Conservation (phyloP, 768 basidiomycete genomes). For the Galerina marginata region DNA sequence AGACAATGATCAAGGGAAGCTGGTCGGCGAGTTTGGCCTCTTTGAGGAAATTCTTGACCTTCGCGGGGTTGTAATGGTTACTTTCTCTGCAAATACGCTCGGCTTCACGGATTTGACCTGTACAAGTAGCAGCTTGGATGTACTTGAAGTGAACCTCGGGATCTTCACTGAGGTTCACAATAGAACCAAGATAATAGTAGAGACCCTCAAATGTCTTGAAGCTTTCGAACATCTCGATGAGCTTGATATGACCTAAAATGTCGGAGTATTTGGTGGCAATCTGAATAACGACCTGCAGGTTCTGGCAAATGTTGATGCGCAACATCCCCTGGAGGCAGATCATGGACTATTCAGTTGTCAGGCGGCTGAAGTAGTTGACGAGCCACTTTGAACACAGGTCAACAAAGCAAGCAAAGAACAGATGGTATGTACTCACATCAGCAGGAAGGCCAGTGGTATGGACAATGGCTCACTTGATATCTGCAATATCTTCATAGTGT, state of each 20-base stretch:
- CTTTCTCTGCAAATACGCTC: constrained; percentile 98
- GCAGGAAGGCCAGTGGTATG: constrained; percentile 84
- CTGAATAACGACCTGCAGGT: constrained; percentile 94
- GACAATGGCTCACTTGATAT: constrained; percentile 98
- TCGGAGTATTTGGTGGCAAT: constrained; percentile 99
- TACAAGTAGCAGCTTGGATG: constrained; percentile 97
- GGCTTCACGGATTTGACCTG: constrained; percentile 97
- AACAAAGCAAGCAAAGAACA: constrained; percentile 8
- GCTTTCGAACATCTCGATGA: constrained; percentile 98
- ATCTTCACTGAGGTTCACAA: constrained; percentile 96
- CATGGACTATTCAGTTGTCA: constrained; percentile 98
- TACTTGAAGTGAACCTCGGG: constrained; percentile 99
- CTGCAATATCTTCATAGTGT: constrained; percentile 97
- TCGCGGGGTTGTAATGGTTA: constrained; percentile 97
- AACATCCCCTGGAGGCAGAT: constrained; percentile 98
- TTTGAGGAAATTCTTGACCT: constrained; percentile 99
- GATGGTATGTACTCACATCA: constrained; percentile 59
- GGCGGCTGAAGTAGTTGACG: constrained; percentile 93
- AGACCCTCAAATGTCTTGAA: constrained; percentile 99
- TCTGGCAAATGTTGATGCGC: constrained; percentile 94
- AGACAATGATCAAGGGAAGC: constrained; percentile 98
- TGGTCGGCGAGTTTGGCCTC: constrained; percentile 97
- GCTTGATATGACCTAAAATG: constrained; percentile 93
- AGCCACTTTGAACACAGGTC: constrained; percentile 70
- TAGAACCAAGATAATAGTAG: constrained; percentile 97